Evolutionary conservation across 2,329 filamentous ascomycete species (phyloP).

Genomic region (Huntiella moniliformis): DNA sequence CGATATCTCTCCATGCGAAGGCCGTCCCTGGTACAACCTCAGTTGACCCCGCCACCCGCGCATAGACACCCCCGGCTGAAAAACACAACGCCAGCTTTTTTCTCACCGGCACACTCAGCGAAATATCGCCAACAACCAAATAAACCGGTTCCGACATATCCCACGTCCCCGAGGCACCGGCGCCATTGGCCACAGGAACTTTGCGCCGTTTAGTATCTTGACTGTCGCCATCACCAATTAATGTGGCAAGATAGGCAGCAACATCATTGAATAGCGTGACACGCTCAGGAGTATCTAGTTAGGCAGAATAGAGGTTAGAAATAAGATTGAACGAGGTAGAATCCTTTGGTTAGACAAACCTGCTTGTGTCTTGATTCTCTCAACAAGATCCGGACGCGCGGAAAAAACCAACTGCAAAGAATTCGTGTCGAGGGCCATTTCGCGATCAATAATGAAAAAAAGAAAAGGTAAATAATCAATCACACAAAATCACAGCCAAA

Average conservation of each 20-base stretch:
- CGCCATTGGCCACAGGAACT: conserved; percentile 22
- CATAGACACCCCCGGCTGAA: conserved; percentile 39
- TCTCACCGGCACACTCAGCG: conserved; percentile 45
- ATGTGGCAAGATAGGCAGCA: conserved; percentile 29
- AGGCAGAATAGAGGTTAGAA: background rate
- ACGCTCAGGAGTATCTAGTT: conserved; percentile 29
- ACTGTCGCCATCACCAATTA: conserved; percentile 23
- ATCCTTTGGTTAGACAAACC: background rate
- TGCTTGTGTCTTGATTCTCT: background rate
- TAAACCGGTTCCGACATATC: conserved; percentile 28
- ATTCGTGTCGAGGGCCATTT: no score
- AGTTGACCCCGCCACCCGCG: conserved; percentile 31
- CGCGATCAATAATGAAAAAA: no score
- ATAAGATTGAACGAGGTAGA: background rate
- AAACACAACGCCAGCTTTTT: conserved; percentile 51
- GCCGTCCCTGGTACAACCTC: conserved; percentile 33
- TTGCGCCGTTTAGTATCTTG: conserved; percentile 34
- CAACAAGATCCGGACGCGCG: background rate
- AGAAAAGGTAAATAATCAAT: no score
- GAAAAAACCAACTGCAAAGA: no score
- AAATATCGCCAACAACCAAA: conserved; percentile 46
- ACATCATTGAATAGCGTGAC: conserved; percentile 39
- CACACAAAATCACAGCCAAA: no score
- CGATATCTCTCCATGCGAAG: conserved; percentile 43
- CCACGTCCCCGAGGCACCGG: conserved; percentile 22